Conservation (phyloP, 495 filamentous ascomycete species). For the Xylaria castorea region DNA sequence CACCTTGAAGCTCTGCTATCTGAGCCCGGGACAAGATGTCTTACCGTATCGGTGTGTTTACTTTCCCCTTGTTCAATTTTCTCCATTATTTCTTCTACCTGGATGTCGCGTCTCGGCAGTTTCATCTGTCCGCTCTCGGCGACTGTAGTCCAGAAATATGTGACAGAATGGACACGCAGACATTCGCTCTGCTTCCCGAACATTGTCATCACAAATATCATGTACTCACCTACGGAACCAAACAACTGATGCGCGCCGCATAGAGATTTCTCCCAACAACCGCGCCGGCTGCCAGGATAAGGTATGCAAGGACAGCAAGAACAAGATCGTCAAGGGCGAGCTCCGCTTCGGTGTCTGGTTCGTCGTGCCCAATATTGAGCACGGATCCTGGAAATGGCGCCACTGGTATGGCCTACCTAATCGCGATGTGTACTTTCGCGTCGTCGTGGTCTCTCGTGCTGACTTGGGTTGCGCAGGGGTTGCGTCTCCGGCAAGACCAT, state of each 20-base stretch:
- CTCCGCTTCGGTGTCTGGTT: conserved; percentile 75
- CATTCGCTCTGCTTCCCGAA: background rate
- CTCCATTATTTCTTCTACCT: background rate
- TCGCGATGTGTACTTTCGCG: background rate
- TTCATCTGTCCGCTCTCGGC: background rate
- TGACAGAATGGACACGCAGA: background rate
- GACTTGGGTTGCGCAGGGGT: conserved; percentile 62
- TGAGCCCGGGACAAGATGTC: conserved; percentile 27
- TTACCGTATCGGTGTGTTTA: conserved; percentile 48
- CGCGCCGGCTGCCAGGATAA: conserved; percentile 73
- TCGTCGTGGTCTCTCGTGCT: conserved; percentile 23
- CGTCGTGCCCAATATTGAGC: conserved; percentile 50
- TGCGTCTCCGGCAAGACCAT: conserved; percentile 74
- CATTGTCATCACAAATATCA: background rate
- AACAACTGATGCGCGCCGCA: conserved; percentile 29
- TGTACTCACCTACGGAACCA: background rate
- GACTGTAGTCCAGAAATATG: background rate
- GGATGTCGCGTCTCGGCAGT: conserved; percentile 3
- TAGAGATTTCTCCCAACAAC: conserved; percentile 66
- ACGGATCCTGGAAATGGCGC: conserved; percentile 66
- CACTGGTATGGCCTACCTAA: conserved; percentile 71
- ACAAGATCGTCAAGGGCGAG: conserved; percentile 79
- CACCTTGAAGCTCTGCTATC: conserved; percentile 5
- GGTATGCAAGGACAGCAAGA: conserved; percentile 65
- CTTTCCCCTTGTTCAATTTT: conserved; percentile 5